These are phyloP conservation scores for Podospora appendiculata DNA, from an alignment of 495 filamentous ascomycete species.

Conservation along the genomic window DNA sequence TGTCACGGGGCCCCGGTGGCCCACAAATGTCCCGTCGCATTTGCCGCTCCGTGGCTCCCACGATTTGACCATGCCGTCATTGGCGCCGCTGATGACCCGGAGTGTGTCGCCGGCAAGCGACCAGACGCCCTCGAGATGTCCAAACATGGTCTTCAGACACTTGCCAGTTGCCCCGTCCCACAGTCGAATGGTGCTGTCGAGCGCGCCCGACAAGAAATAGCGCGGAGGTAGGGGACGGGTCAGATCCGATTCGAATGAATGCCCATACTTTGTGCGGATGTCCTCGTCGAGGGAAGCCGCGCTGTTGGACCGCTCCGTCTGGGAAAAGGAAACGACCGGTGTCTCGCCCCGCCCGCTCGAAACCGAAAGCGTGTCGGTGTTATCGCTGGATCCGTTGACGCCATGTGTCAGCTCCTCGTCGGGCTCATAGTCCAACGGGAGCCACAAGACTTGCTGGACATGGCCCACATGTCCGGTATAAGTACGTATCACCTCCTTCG, in stretches of 20 bases:
- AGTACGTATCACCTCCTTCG: slow-evolving; percentile 62
- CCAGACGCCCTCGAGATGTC: slow-evolving; percentile 95
- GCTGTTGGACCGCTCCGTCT: slow-evolving; percentile 10
- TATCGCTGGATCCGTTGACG: slow-evolving; percentile 41
- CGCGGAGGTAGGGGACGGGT: slow-evolving; percentile 65
- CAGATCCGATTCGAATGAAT: slow-evolving; percentile 44
- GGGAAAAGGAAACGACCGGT: slow-evolving; percentile 16
- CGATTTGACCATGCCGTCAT: slow-evolving; percentile 92
- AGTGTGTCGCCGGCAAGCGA: slow-evolving; percentile 86
- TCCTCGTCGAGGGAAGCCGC: slow-evolving; percentile 26
- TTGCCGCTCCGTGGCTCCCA: slow-evolving; percentile 91
- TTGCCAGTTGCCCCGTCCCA: slow-evolving; percentile 82
- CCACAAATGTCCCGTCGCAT: slow-evolving; percentile 84
- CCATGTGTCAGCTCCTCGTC: slow-evolving; percentile 51
- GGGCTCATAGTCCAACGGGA: slow-evolving; percentile 83
- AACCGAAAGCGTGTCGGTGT: slow-evolving; percentile 45
- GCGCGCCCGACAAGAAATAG: slow-evolving; percentile 85
- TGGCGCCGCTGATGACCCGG: slow-evolving; percentile 77
- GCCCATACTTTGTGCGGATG: slow-evolving; percentile 45
- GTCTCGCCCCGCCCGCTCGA: slow-evolving; percentile 31
- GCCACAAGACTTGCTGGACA: slow-evolving; percentile 78
- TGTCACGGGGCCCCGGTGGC: slow-evolving; percentile 68
- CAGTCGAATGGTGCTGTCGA: slow-evolving; percentile 85
- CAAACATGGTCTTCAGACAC: slow-evolving; percentile 88
- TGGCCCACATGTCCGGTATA: slow-evolving; percentile 94